Base-by-base conservation (phyloP, 139 green algal species). In the Raphidocelis subcapitata region DNA sequence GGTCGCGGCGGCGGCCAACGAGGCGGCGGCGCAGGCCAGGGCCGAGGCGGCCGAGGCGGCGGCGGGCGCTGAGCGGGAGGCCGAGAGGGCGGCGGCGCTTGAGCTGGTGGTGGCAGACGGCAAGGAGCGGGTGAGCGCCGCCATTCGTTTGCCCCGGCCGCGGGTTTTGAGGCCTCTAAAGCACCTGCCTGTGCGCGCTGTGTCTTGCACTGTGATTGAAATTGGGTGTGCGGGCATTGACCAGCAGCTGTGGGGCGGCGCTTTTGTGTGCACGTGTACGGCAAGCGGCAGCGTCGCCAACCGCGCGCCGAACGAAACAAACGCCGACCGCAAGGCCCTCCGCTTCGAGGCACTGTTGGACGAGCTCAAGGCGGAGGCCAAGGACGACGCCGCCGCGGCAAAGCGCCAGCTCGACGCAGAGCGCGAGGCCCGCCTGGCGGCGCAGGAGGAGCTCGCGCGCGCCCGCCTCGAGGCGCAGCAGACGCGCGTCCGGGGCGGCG, bases 71-170 rank as follows among this genome's bases (percentile, higher is more conserved):
- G 63, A 69, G 1, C n/a, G 77, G 0, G 74, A 84, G 1, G 81
- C 82, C 4, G 88, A 94, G 73, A 63, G 75, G 2, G 24, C 79
- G 35, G 73, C 60, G 31, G 71, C 79, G 51, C 63, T 73, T 46
- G 72, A 89, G 59, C 20, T 49, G 51, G 75, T 82, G 82, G 33
- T 83, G 52, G 68, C 36, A 8, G 51, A 75, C 31, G 55, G 29
- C 51, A 31, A 73, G 65, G 65, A 62, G 49, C 2, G 63, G 2
- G 1, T n/a, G 63, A 5, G 14, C 24, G 3, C 16, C 62, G n/a
- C 29, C 1, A 49, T 44, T 51, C 36, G 29, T 35, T 60, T 28
- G 36, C 35, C 32, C 49, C 62, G 28, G 41, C 65, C n/a, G 73
- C 70, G 44, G 41, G n/a, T 2, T 14, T 16, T 46, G 14, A 8